These are phyloP conservation scores for Fusarium papillatum DNA, from an alignment of 2,329 filamentous ascomycete genomes.

Conservation along the genomic window DNA sequence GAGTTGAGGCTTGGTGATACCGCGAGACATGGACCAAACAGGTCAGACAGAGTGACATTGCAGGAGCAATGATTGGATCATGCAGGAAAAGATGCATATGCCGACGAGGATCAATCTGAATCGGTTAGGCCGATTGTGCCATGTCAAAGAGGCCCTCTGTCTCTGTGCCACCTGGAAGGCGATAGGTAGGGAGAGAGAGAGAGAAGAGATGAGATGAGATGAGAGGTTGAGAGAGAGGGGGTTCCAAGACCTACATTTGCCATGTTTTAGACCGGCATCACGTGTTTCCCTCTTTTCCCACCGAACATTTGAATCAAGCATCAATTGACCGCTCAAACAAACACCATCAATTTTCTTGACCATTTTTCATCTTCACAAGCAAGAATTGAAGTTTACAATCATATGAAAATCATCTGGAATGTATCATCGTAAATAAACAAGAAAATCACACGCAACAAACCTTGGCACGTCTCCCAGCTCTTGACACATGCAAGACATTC, in stretches of 20 bases:
- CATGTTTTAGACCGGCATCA: not conserved
- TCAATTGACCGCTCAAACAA: not conserved
- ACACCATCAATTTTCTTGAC: not conserved
- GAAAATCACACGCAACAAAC: not conserved
- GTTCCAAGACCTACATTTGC: not conserved
- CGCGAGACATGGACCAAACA: not conserved
- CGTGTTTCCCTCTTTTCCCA: not conserved
- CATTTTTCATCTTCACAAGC: not conserved
- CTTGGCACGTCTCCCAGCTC: not conserved
- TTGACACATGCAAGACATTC: conserved; percentile 1
- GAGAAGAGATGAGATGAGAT: not conserved
- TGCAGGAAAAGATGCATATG: conserved; percentile 1
- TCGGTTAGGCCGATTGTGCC: not conserved
- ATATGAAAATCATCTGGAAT: not conserved
- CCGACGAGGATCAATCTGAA: not conserved
- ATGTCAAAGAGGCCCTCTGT: not conserved
- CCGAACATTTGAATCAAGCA: not conserved
- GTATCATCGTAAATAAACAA: not conserved
- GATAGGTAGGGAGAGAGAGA: not conserved
- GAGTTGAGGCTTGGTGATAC: not conserved
- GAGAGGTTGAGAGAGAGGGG: not conserved
- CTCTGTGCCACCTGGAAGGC: not conserved
- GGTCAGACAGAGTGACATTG: conserved; percentile 6
- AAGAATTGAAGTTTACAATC: not conserved
- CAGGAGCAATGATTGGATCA: conserved; percentile 8